A percentile compares a stretch with the other conserved stretches of the same genome.
These are phyloP conservation scores for Clonostachys byssicola DNA, from an alignment of 2,329 filamentous ascomycete genomes.

Conservation along the genomic window DNA sequence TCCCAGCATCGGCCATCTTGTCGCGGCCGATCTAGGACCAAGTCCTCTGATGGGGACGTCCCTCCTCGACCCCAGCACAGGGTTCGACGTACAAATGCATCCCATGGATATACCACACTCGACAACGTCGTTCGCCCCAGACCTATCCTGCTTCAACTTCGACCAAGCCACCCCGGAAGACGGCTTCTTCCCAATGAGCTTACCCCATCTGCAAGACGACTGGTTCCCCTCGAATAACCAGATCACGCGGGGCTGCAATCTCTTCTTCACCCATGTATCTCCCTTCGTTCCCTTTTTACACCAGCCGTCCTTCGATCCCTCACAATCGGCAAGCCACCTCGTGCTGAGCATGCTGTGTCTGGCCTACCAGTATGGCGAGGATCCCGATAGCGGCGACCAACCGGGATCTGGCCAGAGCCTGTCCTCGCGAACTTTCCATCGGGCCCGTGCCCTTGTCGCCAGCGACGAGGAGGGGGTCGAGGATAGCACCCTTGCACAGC, in stretches of 20 bases:
- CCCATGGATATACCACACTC: neutral
- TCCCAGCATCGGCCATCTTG: neutral
- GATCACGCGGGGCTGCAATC: conserved; percentile 18
- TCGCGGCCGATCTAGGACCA: neutral
- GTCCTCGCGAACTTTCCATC: conserved; percentile 24
- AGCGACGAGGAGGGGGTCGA: conserved; percentile 10
- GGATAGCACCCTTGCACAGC: conserved; percentile 3
- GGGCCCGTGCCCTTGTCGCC: conserved; percentile 16
- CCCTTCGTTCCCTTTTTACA: conserved; percentile 30
- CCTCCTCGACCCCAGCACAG: neutral
- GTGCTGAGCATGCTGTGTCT: conserved; percentile 28
- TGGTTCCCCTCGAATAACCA: conserved; percentile 23
- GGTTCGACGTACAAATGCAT: neutral
- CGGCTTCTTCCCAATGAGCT: no score
- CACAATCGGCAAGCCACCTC: conserved; percentile 13
- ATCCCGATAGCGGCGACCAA: conserved; percentile 20
- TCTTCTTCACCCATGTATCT: conserved; percentile 28
- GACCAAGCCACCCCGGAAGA: no score
- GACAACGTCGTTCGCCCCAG: neutral
- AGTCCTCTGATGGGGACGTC: neutral
- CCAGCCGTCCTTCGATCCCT: conserved; percentile 24
- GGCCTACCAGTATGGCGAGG: conserved; percentile 29
- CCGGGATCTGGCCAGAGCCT: conserved; percentile 16
- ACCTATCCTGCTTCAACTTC: no score
- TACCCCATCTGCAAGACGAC: conserved; percentile 5